Conservation (phyloP, 805 yeast species). For the Candida awuae region DNA sequence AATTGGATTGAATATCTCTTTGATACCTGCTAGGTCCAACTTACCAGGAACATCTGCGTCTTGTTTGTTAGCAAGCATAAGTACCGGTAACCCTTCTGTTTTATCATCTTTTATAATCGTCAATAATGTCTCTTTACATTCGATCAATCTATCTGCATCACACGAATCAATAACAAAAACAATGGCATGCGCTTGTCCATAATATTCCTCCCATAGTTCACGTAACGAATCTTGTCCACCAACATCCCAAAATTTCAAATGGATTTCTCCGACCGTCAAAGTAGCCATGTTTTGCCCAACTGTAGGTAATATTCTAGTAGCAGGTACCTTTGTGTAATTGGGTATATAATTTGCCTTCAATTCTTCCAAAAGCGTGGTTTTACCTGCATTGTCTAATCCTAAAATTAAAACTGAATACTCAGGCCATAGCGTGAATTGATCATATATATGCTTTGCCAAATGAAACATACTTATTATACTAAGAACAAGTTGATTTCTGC, state of each 20-base stretch:
- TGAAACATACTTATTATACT: conserved; percentile 48
- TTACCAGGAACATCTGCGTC: conserved; percentile 52
- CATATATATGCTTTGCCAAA: conserved; percentile 52
- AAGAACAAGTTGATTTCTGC: too few relatives aligned
- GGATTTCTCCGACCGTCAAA: conserved; percentile 31
- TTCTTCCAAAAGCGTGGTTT: conserved; percentile 72
- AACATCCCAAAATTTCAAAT: conserved; percentile 87
- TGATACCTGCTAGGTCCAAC: conserved; percentile 69
- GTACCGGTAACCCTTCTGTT: conserved; percentile 73
- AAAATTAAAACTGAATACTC: conserved; percentile 73
- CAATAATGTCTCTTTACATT: conserved; percentile 61
- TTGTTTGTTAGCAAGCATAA: conserved; percentile 94
- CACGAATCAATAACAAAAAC: conserved; percentile 90
- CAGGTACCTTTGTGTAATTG: conserved; percentile 37
- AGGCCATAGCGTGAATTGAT: conserved; percentile 49
- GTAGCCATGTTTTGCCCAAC: conserved; percentile 83
- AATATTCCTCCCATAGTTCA: conserved; percentile 82
- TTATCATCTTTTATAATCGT: conserved; percentile 52
- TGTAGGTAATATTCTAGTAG: conserved; percentile 75
- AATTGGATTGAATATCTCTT: conserved; percentile 74
- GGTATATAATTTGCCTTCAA: conserved; percentile 47
- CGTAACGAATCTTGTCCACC: conserved; percentile 91
- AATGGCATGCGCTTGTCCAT: conserved; percentile 79
- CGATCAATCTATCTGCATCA: conserved; percentile 73
- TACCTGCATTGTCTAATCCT: conserved; percentile 95